phyloP scores from a whole-genome alignment of 2,329 filamentous ascomycete species.

The Sporothrix brunneoviolacea region DNA sequence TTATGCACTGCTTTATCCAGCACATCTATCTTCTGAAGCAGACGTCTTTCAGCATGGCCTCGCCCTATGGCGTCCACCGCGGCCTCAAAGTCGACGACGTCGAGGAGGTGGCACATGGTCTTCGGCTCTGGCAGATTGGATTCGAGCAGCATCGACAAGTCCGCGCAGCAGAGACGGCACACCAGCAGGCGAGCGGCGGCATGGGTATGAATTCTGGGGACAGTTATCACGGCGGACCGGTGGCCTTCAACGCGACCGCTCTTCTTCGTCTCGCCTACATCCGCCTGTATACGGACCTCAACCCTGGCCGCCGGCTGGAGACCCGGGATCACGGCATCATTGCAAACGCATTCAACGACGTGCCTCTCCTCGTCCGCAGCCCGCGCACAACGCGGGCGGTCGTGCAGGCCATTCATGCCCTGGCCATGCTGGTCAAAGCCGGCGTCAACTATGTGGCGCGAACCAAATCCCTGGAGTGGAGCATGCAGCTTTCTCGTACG shows the following conservation, averaged over 20 bases:
- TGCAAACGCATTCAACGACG: constrained; percentile 52
- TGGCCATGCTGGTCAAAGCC: constrained; percentile 59
- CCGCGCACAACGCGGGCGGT: constrained; percentile 56
- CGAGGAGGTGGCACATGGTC: constrained; percentile 48
- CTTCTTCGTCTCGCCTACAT: constrained; percentile 57
- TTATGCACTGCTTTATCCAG: constrained; percentile 66
- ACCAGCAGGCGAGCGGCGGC: constrained; percentile 23
- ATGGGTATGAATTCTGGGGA: constrained; percentile 1
- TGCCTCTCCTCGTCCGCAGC: constrained; percentile 52
- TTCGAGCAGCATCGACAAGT: constrained; percentile 51
- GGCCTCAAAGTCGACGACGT: constrained; percentile 49
- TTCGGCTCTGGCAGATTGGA: constrained; percentile 51
- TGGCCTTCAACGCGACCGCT: constrained; percentile 61
- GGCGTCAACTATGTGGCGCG: constrained; percentile 57
- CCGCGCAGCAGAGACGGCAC: constrained; percentile 41
- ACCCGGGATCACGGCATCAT: constrained; percentile 57
- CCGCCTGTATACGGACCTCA: constrained; percentile 58
- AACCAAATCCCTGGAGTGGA: constrained; percentile 56
- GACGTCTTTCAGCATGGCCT: constrained; percentile 45
- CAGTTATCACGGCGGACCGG: constrained; percentile 42
- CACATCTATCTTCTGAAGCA: constrained; percentile 65
- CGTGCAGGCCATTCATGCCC: constrained; percentile 60
- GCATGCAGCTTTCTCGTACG: constrained; percentile 55
- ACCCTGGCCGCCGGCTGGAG: constrained; percentile 55
- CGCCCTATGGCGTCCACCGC: constrained; percentile 43